Evolutionary conservation across 352 stramenopile species (phyloP).

Genomic region (Plasmopara halstedii): DNA sequence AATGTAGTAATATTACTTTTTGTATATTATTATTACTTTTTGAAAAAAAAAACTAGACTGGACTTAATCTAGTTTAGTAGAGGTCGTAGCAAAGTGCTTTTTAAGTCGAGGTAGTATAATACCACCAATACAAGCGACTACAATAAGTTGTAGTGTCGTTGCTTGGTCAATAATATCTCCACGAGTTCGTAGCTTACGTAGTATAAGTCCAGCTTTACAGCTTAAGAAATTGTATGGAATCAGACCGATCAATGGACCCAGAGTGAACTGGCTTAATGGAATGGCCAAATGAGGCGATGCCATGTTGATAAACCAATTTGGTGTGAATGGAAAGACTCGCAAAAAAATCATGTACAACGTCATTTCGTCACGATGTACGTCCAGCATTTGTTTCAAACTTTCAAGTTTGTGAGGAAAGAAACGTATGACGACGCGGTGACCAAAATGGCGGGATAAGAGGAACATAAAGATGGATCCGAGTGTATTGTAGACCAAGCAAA

Average conservation of each 20-base stretch:
- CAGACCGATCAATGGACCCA: conserved; percentile 56
- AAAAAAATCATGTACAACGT: conserved; percentile 80
- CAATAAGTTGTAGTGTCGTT: conserved; percentile 67
- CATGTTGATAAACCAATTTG: conserved; percentile 86
- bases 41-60: not conserved
- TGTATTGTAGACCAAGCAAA: conserved; percentile 78
- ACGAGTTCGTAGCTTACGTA: conserved; percentile 57
- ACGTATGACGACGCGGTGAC: conserved; percentile 39
- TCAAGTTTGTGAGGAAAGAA: conserved; percentile 48
- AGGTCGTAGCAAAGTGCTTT: conserved; percentile 41
- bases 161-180: conserved; percentile 73
- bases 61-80: not conserved
- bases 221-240: conserved; percentile 83
- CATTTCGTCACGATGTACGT: conserved; percentile 65
- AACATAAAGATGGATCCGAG: conserved; percentile 73
- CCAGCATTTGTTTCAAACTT: conserved; percentile 43
- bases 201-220: conserved; percentile 71
- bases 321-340: conserved; percentile 75
- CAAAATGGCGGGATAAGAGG: conserved; percentile 52
- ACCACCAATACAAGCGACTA: conserved; percentile 50
- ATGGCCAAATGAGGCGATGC: conserved; percentile 68
- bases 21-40: not conserved
- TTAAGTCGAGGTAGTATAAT: conserved; percentile 59
- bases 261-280: conserved; percentile 46
- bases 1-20: no score